These are phyloP conservation scores for Neurospora sp. DNA, from an alignment of 495 filamentous ascomycete genomes.

Conservation along the genomic window DNA sequence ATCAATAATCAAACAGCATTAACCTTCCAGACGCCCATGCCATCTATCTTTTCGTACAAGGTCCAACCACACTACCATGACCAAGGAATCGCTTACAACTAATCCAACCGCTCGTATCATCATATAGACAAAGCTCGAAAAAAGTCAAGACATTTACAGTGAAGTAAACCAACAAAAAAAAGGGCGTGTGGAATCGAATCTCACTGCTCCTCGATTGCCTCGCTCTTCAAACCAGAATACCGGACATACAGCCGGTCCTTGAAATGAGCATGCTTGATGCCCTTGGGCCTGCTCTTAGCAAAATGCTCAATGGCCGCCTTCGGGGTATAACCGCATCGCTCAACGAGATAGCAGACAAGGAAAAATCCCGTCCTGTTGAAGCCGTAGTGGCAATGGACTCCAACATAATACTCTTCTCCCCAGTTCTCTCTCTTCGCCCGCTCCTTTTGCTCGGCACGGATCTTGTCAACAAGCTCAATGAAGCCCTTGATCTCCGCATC, in stretches of 20 bases:
- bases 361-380: constrained; percentile 90
- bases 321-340: constrained; percentile 60
- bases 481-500: constrained; percentile 67
- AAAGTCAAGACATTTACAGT: not conserved
- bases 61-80: not conserved
- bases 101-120: not conserved
- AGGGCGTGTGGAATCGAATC: not conserved
- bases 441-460: constrained; percentile 41
- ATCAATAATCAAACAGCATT: not conserved
- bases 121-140: not conserved
- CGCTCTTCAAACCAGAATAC: constrained; percentile 37
- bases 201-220: not conserved
- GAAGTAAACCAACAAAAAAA: not conserved
- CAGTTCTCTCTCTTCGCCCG: constrained; percentile 30
- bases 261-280: constrained; percentile 86
- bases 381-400: constrained; percentile 92
- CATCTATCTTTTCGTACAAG: not conserved
- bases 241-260: constrained; percentile 75
- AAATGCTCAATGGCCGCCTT: constrained; percentile 78
- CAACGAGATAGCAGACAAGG: constrained; percentile 83
- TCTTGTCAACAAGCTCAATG: constrained; percentile 64
- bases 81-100: not conserved
- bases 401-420: constrained; percentile 44
- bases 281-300: constrained; percentile 58
- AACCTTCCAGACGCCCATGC: not conserved